Evolutionary conservation across 2,329 filamentous ascomycete species (phyloP).

Genomic region (Xylariaceae sp.): DNA sequence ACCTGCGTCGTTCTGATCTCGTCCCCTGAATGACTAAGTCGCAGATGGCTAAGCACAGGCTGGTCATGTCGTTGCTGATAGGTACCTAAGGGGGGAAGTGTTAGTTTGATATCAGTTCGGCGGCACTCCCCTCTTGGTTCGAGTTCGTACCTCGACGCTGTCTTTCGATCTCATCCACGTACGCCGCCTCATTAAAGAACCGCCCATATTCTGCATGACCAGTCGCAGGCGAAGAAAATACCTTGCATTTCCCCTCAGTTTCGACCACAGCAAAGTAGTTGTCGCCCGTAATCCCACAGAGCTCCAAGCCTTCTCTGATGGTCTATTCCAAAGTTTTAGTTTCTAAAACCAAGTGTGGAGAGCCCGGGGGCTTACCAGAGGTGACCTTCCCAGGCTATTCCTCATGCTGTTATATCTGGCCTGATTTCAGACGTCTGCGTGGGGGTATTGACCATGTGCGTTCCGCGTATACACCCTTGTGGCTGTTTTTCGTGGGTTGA

Average conservation of each 20-base stretch:
- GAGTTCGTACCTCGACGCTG: constrained; percentile 35
- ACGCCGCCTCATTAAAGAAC: constrained; percentile 44
- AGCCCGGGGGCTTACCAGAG: constrained; percentile 37
- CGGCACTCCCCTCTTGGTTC: not conserved
- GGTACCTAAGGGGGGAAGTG: not conserved
- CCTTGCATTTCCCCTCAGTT: constrained; percentile 34
- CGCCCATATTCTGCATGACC: constrained; percentile 29
- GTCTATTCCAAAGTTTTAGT: constrained; percentile 30
- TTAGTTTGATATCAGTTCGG: not conserved
- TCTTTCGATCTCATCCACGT: constrained; percentile 33
- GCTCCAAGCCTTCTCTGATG: constrained; percentile 47
- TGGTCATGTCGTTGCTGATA: no score
- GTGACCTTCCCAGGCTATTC: no score
- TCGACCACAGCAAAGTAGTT: constrained; percentile 49
- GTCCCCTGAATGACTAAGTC: no score
- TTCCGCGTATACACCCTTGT: no score
- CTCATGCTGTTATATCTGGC: no score
- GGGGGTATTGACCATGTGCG: no score
- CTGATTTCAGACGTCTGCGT: no score
- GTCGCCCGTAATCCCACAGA: constrained; percentile 46
- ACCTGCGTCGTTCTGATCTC: no score
- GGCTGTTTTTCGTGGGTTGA: no score
- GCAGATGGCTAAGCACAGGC: no score
- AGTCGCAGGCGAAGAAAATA: constrained; percentile 33
- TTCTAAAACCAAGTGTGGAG: not conserved